phyloP scores from a whole-genome alignment of 2,329 filamentous ascomycete genomes.

The Phoma sp. region DNA sequence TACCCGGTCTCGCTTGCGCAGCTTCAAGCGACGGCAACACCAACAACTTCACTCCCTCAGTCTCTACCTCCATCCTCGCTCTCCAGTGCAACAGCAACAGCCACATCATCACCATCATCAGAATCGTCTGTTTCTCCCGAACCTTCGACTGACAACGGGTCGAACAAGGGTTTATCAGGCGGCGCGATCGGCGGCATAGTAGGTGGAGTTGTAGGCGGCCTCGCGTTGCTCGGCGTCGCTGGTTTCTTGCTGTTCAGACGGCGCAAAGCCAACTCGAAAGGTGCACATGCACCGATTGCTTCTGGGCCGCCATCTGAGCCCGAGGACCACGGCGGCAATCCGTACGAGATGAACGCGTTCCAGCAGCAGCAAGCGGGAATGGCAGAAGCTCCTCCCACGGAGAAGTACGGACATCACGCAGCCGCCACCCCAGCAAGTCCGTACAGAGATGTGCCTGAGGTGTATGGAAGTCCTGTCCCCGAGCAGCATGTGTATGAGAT shows the following conservation, averaged over 20 bases:
- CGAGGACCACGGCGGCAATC: conserved; percentile 14
- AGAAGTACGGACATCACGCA: conserved; percentile 17
- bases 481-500: conserved; percentile 4
- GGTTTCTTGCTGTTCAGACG: conserved; percentile 20
- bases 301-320: conserved; percentile 6
- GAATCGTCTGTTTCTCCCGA: not conserved
- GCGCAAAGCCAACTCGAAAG: conserved; percentile 2
- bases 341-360: conserved; percentile 13
- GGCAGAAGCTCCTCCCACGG: conserved; percentile 2
- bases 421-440: not conserved
- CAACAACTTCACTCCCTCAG: conserved; percentile 2
- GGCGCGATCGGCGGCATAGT: conserved; percentile 26
- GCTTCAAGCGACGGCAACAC: conserved; percentile 10
- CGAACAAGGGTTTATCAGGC: conserved; percentile 16
- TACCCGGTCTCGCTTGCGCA: conserved; percentile 11
- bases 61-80: conserved; percentile 3
- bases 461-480: conserved; percentile 1
- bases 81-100: not conserved
- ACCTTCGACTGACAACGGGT: not conserved
- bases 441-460: conserved; percentile 7
- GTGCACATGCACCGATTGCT: conserved; percentile 8
- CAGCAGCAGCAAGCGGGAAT: conserved; percentile 7
- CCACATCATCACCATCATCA: not conserved
- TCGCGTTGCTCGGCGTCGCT: conserved; percentile 15
- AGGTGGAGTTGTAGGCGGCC: conserved; percentile 21